Percentiles rank a stretch among this genome's conserved stretches.
Evolutionary conservation across 1,139 yeast species (phyloP).

Genomic region (Meyerozyma elateridarum): DNA sequence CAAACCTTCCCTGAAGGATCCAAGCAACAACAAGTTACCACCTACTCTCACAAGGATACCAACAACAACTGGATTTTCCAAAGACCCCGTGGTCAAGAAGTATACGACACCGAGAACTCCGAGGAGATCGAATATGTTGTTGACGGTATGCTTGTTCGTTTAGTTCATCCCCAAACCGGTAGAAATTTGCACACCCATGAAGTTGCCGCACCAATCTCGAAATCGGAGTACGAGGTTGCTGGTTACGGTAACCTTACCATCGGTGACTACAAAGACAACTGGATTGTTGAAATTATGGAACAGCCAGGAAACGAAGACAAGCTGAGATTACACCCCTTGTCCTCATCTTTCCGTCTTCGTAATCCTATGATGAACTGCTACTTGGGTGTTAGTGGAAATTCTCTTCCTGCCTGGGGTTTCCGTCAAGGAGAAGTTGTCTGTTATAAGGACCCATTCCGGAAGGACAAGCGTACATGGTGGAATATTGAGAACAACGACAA

Average conservation of each 20-base stretch:
- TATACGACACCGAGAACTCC: constrained; percentile 47
- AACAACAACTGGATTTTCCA: constrained; percentile 91
- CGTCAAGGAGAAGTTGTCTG: constrained; percentile 96
- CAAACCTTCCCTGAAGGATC: constrained; percentile 96
- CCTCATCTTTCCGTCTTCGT: constrained; percentile 77
- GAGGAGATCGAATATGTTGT: constrained; percentile 53
- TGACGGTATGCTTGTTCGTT: constrained; percentile 73
- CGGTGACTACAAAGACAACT: constrained; percentile 91
- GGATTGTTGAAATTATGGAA: constrained; percentile 86
- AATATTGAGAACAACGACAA: constrained; percentile 85
- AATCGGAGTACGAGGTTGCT: constrained; percentile 76
- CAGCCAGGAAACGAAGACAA: constrained; percentile 70
- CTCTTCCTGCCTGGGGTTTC: constrained; percentile 96
- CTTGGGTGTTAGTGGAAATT: constrained; percentile 73
- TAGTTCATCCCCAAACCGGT: constrained; percentile 77
- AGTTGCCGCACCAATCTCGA: constrained; percentile 74
- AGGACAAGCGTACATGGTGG: constrained; percentile 98
- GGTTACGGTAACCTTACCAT: constrained; percentile 83
- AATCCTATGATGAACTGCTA: constrained; percentile 73
- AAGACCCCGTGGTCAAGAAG: constrained; percentile 58
- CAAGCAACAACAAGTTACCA: constrained; percentile 91
- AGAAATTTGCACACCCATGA: constrained; percentile 89
- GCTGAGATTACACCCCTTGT: constrained; percentile 72
- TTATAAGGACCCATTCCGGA: constrained; percentile 63
- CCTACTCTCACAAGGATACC: constrained; percentile 86